Evolutionary conservation across 108 stramenopile species (phyloP).

Genomic region (Cyclotella kingstonii): DNA sequence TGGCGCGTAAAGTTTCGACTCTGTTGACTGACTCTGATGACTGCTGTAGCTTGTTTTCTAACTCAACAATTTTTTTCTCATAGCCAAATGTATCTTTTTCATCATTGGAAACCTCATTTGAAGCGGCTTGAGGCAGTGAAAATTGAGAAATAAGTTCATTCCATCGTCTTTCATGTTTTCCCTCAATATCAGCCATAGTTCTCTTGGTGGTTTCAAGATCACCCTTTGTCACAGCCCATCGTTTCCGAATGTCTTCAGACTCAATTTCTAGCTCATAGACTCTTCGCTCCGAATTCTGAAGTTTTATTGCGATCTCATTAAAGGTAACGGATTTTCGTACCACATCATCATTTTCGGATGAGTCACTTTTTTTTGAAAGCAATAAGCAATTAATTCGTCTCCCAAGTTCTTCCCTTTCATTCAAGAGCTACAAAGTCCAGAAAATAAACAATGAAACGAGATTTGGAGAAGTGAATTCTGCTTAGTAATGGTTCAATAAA

Average conservation of each 20-base stretch:
- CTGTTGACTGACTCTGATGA: slow-evolving; percentile 81
- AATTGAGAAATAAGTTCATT: slow-evolving; percentile 54
- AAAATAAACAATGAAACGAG: not conserved
- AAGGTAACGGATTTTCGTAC: slow-evolving; percentile 42
- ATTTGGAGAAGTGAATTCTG: slow-evolving; percentile 4
- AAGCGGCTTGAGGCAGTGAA: slow-evolving; percentile 32
- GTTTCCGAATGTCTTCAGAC: slow-evolving; percentile 41
- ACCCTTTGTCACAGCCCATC: slow-evolving; percentile 66
- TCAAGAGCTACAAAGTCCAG: slow-evolving; percentile 38
- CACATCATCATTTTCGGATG: slow-evolving; percentile 41
- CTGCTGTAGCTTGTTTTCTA: slow-evolving; percentile 82
- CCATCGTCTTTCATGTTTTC: slow-evolving; percentile 71
- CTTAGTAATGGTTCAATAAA: slow-evolving; percentile 4
- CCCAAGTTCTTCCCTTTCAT: slow-evolving; percentile 50
- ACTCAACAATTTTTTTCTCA: slow-evolving; percentile 62
- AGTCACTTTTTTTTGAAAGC: slow-evolving; percentile 29
- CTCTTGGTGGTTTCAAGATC: slow-evolving; percentile 60
- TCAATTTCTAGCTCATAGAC: slow-evolving; percentile 42
- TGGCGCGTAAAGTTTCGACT: slow-evolving; percentile 54
- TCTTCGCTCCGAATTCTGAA: slow-evolving; percentile 44
- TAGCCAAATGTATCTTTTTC: slow-evolving; percentile 18
- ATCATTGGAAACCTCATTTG: slow-evolving; percentile 2
- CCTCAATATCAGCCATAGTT: slow-evolving; percentile 64
- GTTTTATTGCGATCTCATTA: slow-evolving; percentile 49
- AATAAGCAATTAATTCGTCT: slow-evolving; percentile 64